Evolutionary conservation across 768 basidiomycete species (phyloP).

Genomic region (Pholiota conissans): DNA sequence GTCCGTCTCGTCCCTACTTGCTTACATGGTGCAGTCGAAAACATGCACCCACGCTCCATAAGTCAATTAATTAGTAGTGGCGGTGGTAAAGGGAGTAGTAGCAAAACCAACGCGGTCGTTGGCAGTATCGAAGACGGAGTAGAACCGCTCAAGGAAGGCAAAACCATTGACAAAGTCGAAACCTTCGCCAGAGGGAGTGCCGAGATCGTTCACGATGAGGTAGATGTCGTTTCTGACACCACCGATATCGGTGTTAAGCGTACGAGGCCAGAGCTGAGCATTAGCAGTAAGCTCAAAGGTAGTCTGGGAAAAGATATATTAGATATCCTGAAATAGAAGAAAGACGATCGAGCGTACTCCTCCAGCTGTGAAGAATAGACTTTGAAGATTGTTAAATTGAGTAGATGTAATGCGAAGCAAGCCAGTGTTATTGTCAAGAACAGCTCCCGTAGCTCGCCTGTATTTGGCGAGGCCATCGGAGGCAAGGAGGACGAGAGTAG

Average conservation of each 20-base stretch:
- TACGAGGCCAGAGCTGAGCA: constrained; percentile 71
- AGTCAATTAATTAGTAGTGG: constrained; percentile 44
- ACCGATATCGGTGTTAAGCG: constrained; percentile 56
- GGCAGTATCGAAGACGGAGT: constrained; percentile 62
- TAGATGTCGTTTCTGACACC: constrained; percentile 53
- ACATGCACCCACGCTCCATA: too few relatives aligned
- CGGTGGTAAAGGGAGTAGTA: constrained; percentile 47
- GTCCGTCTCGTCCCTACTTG: too few relatives aligned
- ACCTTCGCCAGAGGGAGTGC: constrained; percentile 49
- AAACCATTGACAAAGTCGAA: constrained; percentile 62
- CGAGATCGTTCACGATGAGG: constrained; percentile 54
- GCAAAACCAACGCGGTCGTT: constrained; percentile 59
- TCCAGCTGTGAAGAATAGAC: constrained; percentile 55
- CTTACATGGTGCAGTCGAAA: too few relatives aligned
- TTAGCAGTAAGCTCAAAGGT: constrained; percentile 59
- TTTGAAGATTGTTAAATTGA: constrained; percentile 53
- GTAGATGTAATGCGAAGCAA: constrained; percentile 50
- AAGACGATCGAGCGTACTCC: constrained; percentile 31
- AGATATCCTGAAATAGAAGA: neutral
- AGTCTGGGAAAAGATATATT: constrained; percentile 25
- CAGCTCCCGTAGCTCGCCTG: constrained; percentile 43
- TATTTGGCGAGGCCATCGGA: constrained; percentile 46
- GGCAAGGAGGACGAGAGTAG: constrained; percentile 51
- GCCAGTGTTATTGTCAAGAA: constrained; percentile 38
- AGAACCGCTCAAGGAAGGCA: constrained; percentile 53